Conservation (phyloP, 495 filamentous ascomycete species). For the Chaetomium fimeti region DNA sequence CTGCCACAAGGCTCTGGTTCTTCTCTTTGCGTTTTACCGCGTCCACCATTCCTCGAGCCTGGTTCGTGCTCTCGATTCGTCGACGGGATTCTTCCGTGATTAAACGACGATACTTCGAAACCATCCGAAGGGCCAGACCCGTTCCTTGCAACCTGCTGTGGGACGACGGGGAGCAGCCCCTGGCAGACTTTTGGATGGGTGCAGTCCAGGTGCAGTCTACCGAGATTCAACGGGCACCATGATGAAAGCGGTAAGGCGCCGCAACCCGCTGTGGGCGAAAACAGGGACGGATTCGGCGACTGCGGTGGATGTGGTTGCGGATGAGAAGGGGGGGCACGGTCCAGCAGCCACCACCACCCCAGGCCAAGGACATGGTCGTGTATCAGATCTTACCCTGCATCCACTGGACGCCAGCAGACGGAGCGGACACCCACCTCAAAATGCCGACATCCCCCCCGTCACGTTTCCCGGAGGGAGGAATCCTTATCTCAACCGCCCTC, state of each 20-base stretch:
- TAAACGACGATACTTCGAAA: constrained; percentile 36
- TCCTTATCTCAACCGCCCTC: constrained; percentile 42
- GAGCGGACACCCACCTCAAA: constrained; percentile 33
- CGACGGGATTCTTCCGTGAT: constrained; percentile 30
- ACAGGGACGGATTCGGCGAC: constrained; percentile 4
- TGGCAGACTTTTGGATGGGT: constrained; percentile 15
- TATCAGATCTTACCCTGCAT: constrained; percentile 47
- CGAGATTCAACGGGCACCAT: constrained; percentile 28
- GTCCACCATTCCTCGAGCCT: constrained; percentile 22
- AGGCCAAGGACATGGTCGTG: constrained; percentile 41
- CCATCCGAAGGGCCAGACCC: constrained; percentile 20
- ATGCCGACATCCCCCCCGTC: constrained; percentile 35
- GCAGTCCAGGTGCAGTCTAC: constrained; percentile 5
- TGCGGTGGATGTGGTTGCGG: constrained; percentile 19
- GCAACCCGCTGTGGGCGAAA: constrained; percentile 25
- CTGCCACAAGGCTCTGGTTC: constrained; percentile 19
- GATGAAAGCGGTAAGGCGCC: constrained; percentile 36
- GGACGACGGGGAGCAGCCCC: constrained; percentile 1
- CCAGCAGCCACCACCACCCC: constrained; percentile 40
- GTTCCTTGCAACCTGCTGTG: constrained; percentile 14
- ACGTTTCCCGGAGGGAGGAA: constrained; percentile 34
- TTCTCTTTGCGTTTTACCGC: constrained; percentile 22
- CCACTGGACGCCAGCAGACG: constrained; percentile 29
- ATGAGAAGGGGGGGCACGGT: constrained; percentile 40
- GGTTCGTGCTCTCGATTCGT: constrained; percentile 33